Evolutionary conservation across 2,329 filamentous ascomycete genomes (phyloP).

Genomic region (Trichoderma endophyticum): DNA sequence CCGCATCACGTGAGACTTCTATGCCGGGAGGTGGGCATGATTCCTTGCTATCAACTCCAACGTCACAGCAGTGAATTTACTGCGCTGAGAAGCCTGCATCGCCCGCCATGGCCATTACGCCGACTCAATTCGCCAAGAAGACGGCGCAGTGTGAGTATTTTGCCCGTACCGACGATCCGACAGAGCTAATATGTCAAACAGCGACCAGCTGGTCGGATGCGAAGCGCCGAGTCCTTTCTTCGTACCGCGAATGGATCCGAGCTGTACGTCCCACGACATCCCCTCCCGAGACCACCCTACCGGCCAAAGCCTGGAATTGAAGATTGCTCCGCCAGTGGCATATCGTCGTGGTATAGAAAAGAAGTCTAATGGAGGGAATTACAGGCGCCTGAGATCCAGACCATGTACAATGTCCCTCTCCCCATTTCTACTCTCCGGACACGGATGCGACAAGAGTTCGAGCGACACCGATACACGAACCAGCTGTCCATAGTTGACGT

Average conservation of each 20-base stretch:
- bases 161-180: background rate
- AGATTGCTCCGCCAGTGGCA: background rate
- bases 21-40: slow-evolving; percentile 19
- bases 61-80: slow-evolving; percentile 32
- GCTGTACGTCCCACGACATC: slow-evolving; percentile 63
- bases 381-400: slow-evolving; percentile 93
- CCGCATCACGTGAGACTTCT: slow-evolving; percentile 30
- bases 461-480: slow-evolving; percentile 89
- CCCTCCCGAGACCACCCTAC: background rate
- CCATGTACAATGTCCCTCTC: slow-evolving; percentile 91
- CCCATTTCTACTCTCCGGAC: slow-evolving; percentile 85
- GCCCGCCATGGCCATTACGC: slow-evolving; percentile 78
- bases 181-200: slow-evolving; percentile 45
- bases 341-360: background rate
- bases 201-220: slow-evolving; percentile 89
- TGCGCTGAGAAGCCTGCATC: slow-evolving; percentile 35
- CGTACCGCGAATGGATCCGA: slow-evolving; percentile 95
- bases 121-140: slow-evolving; percentile 83
- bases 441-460: slow-evolving; percentile 94
- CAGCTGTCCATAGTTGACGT: slow-evolving; percentile 87
- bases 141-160: slow-evolving; percentile 69
- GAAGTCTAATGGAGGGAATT: slow-evolving; percentile 13
- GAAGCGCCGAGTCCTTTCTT: slow-evolving; percentile 77
- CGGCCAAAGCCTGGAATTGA: background rate
- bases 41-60: slow-evolving; percentile 28